Conservation (phyloP, 129 eudicot genomes). For the Flaveria robusta region DNA sequence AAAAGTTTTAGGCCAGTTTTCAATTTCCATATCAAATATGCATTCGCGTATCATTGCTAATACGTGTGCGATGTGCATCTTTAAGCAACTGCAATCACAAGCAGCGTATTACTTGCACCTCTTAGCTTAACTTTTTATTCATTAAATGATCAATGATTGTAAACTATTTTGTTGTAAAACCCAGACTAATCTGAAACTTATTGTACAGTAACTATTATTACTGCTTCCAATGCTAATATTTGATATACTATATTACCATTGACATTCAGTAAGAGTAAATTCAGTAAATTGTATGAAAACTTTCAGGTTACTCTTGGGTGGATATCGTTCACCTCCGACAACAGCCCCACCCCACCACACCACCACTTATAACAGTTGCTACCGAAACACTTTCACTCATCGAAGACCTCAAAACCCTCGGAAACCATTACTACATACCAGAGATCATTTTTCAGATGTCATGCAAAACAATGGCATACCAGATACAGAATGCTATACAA, state of each 20-base stretch:
- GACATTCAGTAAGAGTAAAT: background rate
- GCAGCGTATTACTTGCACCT: too few species aligned
- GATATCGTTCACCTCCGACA: background rate
- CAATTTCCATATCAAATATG: too few species aligned
- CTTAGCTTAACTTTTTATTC: too few species aligned
- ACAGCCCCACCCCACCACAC: background rate
- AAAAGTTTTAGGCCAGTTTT: too few species aligned
- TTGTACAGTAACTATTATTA: background rate
- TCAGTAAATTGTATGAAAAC: background rate
- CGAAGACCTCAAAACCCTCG: background rate
- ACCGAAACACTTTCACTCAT: background rate
- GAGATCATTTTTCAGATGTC: background rate
- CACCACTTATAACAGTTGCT: background rate
- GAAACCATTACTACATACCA: background rate
- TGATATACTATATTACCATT: background rate
- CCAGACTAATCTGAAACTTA: too few species aligned
- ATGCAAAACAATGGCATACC: background rate
- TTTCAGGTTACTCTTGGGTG: background rate
- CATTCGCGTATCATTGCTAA: too few species aligned
- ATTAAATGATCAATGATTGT: too few species aligned
- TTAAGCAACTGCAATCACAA: too few species aligned
- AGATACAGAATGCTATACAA: background rate
- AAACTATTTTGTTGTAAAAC: too few species aligned
- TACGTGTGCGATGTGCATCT: too few species aligned
- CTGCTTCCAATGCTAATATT: background rate